Conservation (phyloP, 2,329 filamentous ascomycete species). For the Aspergillus pseudoglaucus region DNA sequence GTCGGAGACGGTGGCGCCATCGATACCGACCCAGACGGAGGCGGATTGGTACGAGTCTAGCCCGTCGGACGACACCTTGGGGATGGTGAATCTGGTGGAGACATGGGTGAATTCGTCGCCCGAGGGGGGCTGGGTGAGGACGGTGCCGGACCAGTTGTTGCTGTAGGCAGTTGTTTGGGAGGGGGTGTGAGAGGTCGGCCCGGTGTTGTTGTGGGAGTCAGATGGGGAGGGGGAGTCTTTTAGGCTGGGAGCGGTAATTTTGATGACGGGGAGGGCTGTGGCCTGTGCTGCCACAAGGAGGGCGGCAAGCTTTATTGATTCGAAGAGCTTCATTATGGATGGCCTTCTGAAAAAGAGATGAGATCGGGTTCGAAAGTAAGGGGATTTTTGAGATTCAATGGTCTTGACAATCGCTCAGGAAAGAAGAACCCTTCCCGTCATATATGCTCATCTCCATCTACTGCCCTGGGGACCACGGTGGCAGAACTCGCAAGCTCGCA, state of each 20-base stretch:
- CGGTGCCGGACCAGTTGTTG: constrained; percentile 8
- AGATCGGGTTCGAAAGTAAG: too few relatives aligned
- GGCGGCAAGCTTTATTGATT: not conserved
- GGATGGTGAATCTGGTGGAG: constrained; percentile 5
- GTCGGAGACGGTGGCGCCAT: constrained; percentile 4
- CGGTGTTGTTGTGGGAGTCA: not conserved
- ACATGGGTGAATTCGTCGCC: constrained; percentile 4
- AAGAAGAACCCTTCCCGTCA: too few relatives aligned
- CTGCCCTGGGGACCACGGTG: too few relatives aligned
- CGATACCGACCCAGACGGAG: constrained; percentile 8
- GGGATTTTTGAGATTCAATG: too few relatives aligned
- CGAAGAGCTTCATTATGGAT: not conserved
- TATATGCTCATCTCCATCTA: too few relatives aligned
- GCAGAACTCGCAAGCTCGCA: too few relatives aligned
- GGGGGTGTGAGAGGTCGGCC: not conserved
- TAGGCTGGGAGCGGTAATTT: too few relatives aligned
- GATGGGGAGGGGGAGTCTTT: too few relatives aligned
- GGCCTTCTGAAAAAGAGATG: not conserved
- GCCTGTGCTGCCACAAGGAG: not conserved
- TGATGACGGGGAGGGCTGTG: too few relatives aligned
- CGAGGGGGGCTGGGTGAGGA: not conserved
- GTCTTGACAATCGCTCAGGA: too few relatives aligned
- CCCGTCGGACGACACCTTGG: constrained; percentile 1
- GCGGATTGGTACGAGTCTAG: constrained; percentile 2
- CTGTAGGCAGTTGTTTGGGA: not conserved